phyloP scores from a whole-genome alignment of 768 basidiomycete genomes.

The Lentinula sp. region DNA sequence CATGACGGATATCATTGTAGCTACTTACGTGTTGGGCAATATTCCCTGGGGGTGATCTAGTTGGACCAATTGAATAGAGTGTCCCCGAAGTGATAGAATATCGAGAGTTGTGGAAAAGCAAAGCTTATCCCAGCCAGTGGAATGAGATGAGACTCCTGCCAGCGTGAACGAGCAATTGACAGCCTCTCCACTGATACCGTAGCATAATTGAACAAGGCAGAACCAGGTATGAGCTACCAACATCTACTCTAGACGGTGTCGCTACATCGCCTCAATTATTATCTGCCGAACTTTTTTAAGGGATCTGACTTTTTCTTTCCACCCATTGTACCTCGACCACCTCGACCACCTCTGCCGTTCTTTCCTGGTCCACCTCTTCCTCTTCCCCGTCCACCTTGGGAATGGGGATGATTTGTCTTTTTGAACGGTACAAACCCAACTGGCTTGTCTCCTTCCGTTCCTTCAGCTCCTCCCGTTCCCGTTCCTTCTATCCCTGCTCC shows the following conservation, averaged over 20 bases:
- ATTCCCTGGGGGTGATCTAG: too few relatives aligned
- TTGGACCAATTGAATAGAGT: too few relatives aligned
- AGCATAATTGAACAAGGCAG: too few relatives aligned
- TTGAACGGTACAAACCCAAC: conserved; percentile 71
- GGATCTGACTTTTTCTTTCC: conserved; percentile 81
- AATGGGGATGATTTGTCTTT: conserved; percentile 26
- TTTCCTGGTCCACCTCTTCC: conserved; percentile 27
- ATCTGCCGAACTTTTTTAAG: conserved; percentile 62
- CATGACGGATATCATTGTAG: too few relatives aligned
- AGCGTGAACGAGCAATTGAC: too few relatives aligned
- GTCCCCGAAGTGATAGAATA: too few relatives aligned
- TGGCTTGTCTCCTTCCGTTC: conserved; percentile 21
- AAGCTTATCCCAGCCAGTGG: too few relatives aligned
- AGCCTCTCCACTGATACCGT: too few relatives aligned
- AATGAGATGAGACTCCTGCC: too few relatives aligned
- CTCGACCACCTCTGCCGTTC: not conserved
- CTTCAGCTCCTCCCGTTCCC: not conserved
- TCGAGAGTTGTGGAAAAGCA: too few relatives aligned
- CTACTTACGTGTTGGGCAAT: too few relatives aligned
- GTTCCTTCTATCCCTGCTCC: too few relatives aligned
- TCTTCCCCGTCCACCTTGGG: conserved; percentile 43
- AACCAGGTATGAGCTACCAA: not conserved
- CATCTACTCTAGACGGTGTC: not conserved
- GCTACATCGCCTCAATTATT: not conserved
- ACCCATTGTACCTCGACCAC: conserved; percentile 29